Conservation (phyloP, 108 stramenopile species). For the Stephanodiscus minutulus region DNA sequence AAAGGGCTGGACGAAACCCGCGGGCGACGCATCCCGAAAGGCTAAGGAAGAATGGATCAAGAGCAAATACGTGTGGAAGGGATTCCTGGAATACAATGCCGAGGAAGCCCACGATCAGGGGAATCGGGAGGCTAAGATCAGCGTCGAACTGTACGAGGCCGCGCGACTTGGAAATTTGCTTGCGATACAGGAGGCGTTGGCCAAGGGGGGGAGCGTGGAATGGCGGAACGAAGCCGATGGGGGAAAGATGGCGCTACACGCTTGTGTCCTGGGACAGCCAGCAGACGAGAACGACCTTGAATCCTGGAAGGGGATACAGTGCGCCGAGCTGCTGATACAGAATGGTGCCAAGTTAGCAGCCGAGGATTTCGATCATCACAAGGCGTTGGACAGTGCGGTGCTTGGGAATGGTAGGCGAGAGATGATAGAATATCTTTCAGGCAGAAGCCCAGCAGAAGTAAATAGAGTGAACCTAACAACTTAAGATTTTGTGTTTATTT, state of each 20-base stretch:
- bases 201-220: constrained; percentile 76
- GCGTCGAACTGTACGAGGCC: constrained; percentile 66
- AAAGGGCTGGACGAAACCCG: constrained; percentile 84
- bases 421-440: constrained; percentile 80
- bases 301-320: constrained; percentile 71
- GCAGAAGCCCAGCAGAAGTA: constrained; percentile 25
- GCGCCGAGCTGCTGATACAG: constrained; percentile 80
- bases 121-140: constrained; percentile 66
- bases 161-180: constrained; percentile 62
- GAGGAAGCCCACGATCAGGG: constrained; percentile 58
- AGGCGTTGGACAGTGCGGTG: constrained; percentile 71
- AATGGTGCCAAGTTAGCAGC: constrained; percentile 77
- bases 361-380: constrained; percentile 58
- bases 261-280: constrained; percentile 56
- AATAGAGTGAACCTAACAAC: constrained; percentile 4
- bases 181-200: constrained; percentile 63
- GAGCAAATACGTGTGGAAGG: constrained; percentile 87
- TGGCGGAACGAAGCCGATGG: constrained; percentile 71
- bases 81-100: constrained; percentile 67
- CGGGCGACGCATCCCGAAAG: constrained; percentile 54
- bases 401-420: constrained; percentile 62
- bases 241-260: constrained; percentile 65
- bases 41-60: constrained; percentile 87
- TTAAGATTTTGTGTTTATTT: constrained; percentile 6
- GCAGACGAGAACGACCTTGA: constrained; percentile 33